These are phyloP conservation scores for Akanthomyces dipterigenus DNA, from an alignment of 2,329 filamentous ascomycete species.

Conservation along the genomic window DNA sequence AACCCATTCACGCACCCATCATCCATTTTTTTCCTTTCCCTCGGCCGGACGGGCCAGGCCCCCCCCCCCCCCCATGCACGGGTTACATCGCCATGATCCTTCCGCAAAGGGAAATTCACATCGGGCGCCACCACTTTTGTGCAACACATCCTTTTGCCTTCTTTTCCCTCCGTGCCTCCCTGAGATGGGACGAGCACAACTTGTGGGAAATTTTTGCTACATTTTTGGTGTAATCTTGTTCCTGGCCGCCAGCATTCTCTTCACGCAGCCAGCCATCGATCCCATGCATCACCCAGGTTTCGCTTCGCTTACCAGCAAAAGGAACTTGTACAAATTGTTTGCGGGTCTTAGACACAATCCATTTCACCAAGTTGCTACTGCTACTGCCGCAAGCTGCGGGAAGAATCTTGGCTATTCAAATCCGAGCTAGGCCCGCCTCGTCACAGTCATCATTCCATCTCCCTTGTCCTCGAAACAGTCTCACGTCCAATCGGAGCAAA, in stretches of 20 bases:
- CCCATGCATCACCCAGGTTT: too few species aligned
- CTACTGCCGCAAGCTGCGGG: too few species aligned
- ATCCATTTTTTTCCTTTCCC: too few species aligned
- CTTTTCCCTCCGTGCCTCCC: not conserved
- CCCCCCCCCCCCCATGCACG: not conserved
- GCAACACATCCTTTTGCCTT: not conserved
- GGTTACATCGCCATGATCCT: not conserved
- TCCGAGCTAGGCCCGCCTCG: not conserved
- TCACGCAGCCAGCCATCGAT: too few species aligned
- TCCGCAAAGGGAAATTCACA: constrained; percentile 7
- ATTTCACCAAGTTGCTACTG: too few species aligned
- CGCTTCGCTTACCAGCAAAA: too few species aligned
- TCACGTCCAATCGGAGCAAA: not conserved
- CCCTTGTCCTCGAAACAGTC: not conserved
- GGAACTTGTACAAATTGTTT: not conserved
- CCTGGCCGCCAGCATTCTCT: too few species aligned
- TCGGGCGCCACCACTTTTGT: not conserved
- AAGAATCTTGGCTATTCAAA: not conserved
- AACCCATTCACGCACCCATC: too few species aligned
- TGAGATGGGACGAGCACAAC: too few species aligned
- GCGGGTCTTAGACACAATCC: not conserved
- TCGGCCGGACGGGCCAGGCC: too few species aligned
- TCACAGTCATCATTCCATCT: constrained; percentile 5
- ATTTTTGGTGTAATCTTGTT: not conserved
- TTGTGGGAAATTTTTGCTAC: not conserved